Conservation (phyloP, 129 eudicot species). For the Flaveria linearis region DNA sequence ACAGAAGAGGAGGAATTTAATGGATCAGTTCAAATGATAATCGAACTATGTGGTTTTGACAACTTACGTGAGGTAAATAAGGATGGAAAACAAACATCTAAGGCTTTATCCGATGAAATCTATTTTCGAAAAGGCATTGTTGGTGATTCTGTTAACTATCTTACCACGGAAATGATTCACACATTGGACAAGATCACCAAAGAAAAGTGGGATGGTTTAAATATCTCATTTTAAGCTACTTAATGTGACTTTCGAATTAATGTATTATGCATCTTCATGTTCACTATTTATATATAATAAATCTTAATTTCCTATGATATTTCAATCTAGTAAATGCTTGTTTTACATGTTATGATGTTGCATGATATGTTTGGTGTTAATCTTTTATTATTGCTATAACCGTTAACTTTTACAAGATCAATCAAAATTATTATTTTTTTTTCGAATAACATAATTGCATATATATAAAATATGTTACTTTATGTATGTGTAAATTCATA, state of each 20-base stretch:
- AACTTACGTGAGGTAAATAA: conserved; percentile 11
- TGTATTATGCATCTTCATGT: neutral
- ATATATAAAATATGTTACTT: no score
- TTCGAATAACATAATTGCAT: no score
- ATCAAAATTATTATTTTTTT: no score
- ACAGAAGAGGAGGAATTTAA: conserved; percentile 25
- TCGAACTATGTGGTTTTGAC: conserved; percentile 31
- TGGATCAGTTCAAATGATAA: conserved; percentile 12
- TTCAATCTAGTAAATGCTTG: no score
- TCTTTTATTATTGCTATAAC: no score
- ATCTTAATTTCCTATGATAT: no score
- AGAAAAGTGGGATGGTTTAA: conserved; percentile 26
- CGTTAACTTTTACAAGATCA: no score
- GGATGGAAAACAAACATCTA: neutral
- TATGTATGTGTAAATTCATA: no score
- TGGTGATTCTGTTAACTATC: conserved; percentile 29
- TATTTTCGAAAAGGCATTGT: conserved; percentile 30
- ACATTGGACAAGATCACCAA: conserved; percentile 24
- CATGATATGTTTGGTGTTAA: no score
- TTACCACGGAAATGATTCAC: conserved; percentile 23
- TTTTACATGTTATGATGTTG: no score
- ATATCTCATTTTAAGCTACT: conserved; percentile 3
- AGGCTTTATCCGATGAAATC: neutral
- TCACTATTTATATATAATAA: no score
- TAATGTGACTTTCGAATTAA: neutral